Conservation (phyloP, 2,329 filamentous ascomycete species). For the Venturia asperata region DNA sequence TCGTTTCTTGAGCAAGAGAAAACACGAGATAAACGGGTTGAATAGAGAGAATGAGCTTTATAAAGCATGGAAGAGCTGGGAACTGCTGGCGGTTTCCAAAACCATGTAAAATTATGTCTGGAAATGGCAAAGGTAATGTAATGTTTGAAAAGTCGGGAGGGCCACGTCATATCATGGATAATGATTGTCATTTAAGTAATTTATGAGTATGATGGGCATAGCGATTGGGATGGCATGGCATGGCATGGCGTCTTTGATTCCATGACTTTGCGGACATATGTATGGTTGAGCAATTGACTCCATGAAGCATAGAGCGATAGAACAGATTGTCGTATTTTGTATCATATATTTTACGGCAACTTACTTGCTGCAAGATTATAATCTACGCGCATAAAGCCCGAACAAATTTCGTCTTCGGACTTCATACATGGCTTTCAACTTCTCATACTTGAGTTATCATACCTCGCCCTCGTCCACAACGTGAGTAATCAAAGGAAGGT, state of each 20-base stretch:
- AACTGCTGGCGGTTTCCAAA: slow-evolving; percentile 4
- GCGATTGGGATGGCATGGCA: background rate
- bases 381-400: too few relatives aligned
- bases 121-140: slow-evolving; percentile 6
- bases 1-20: background rate
- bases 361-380: too few relatives aligned
- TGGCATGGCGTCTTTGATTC: background rate
- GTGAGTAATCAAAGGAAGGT: background rate
- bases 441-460: too few relatives aligned
- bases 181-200: background rate
- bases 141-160: background rate
- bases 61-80: background rate
- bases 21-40: background rate
- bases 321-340: background rate
- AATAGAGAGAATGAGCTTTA: background rate
- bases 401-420: too few relatives aligned
- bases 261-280: background rate
- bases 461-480: too few relatives aligned
- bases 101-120: background rate
- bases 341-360: too few relatives aligned
- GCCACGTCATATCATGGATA: background rate
- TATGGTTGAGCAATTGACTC: slow-evolving; percentile 1
- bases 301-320: background rate
- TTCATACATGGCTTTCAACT: too few relatives aligned
- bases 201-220: background rate